These are phyloP conservation scores for Trypethelium eluteriae DNA, from an alignment of 495 filamentous ascomycete species.

Conservation along the genomic window DNA sequence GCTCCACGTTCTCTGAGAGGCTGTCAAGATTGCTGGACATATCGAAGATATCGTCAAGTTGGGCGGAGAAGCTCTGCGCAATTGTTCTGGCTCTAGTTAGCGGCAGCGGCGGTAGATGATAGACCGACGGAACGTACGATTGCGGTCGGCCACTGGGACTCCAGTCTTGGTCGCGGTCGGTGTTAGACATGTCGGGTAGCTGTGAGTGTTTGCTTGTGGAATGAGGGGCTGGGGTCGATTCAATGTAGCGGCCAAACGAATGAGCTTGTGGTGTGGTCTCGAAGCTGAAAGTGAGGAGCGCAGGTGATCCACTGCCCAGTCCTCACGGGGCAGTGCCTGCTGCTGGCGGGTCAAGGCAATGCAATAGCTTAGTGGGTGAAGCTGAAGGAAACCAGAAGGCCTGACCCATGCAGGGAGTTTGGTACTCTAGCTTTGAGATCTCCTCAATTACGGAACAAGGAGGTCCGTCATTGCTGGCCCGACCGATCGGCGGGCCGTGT, in stretches of 20 bases:
- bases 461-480: slow-evolving; percentile 2
- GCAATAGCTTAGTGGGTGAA: not conserved
- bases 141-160: slow-evolving; percentile 70
- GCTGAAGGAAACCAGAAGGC: not conserved
- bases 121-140: slow-evolving; percentile 52
- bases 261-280: not conserved
- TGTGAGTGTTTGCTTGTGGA: not conserved
- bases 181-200: not conserved
- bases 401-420: slow-evolving; percentile 4
- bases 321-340: not conserved
- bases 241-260: not conserved
- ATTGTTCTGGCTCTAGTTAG: slow-evolving; percentile 55
- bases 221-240: not conserved
- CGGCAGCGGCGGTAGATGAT: slow-evolving; percentile 17
- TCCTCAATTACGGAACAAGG: slow-evolving; percentile 4
- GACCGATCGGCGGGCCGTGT: slow-evolving; percentile 5
- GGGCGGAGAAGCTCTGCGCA: slow-evolving; percentile 76
- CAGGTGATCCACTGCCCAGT: not conserved
- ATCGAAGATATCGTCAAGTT: slow-evolving; percentile 76
- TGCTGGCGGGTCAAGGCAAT: not conserved
- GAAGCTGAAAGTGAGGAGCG: not conserved
- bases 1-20: slow-evolving; percentile 67
- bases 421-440: not conserved
- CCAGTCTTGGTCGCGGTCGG: slow-evolving; percentile 56
- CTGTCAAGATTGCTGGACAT: slow-evolving; percentile 72